Evolutionary conservation across 768 basidiomycete genomes (phyloP).

Genomic region (Galerina marginata): DNA sequence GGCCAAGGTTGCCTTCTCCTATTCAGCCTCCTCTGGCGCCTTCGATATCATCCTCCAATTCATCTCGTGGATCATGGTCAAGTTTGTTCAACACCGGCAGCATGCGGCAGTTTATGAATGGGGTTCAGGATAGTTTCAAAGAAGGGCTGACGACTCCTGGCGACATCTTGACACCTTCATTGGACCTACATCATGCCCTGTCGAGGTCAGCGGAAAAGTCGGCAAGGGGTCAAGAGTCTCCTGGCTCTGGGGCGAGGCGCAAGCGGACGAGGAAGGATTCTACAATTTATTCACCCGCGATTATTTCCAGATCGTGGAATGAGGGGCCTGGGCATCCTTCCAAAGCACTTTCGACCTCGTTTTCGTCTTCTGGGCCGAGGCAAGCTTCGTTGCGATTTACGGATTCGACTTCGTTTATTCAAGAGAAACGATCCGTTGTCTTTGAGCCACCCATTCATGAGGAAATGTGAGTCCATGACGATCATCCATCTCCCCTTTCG

Average conservation of each 20-base stretch:
- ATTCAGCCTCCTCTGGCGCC: conserved; percentile 42
- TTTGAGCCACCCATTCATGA: conserved; percentile 37
- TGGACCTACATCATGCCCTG: conserved; percentile 28
- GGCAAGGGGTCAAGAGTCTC: conserved; percentile 20
- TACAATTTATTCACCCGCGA: conserved; percentile 28
- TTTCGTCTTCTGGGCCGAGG: conserved; percentile 48
- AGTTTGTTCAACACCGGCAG: conserved; percentile 72
- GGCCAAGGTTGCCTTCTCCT: conserved; percentile 58
- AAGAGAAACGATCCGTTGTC: conserved; percentile 36
- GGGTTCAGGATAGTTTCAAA: conserved; percentile 57
- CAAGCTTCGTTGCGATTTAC: conserved; percentile 48
- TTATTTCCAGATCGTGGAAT: conserved; percentile 62
- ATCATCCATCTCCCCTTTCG: not conserved
- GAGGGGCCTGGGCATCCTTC: conserved; percentile 43
- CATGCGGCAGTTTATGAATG: conserved; percentile 72
- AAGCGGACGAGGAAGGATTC: conserved; percentile 36
- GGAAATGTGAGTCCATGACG: conserved; percentile 25
- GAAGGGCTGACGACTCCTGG: conserved; percentile 48
- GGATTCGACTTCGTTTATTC: conserved; percentile 27
- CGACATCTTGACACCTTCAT: conserved; percentile 28
- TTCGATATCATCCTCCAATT: conserved; percentile 56
- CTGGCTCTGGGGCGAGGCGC: conserved; percentile 13
- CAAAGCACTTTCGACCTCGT: conserved; percentile 41
- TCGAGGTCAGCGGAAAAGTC: conserved; percentile 23
- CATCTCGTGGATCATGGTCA: conserved; percentile 83